Evolutionary conservation across 495 filamentous ascomycete genomes (phyloP), one percentile per base, ranked within the genome.

Genomic region (Podospora pseudocomata): DNA sequence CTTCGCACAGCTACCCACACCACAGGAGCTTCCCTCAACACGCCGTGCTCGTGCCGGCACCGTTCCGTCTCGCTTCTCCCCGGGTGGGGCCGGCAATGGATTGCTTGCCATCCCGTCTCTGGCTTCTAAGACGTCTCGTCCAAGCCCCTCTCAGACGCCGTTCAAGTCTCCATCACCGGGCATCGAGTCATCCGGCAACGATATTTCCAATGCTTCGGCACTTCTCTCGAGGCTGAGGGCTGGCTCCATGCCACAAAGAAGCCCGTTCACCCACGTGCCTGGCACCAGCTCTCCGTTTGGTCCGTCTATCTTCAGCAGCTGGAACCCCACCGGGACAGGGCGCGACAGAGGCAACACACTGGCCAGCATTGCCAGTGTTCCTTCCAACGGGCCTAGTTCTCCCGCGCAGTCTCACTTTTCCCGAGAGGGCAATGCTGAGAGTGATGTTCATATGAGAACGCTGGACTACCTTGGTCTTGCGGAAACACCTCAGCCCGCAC

Each of bases 401-500:
- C 95, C 94, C 2, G 88, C 91, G 30, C 91, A 93, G 66, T 97
- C 94, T 16, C 90, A 92, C 4, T 96, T 94, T 74, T 96, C 93
- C 5, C 86, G 90, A 67, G 94, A 97, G 74, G 93, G 92, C n/a
- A 83, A 89, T 19, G 87, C 86, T 23, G 94, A 97, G 74, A 91
- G 87, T 54, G 94, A 97, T 78, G 86, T 87, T 71, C 86, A 88
- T 77, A 93, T 97, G 73, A 91, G 91, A 73, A 99, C 96, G 49
- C 82, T 99, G 77, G 95, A 99, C 71, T 99, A 98, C 74, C 86
- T 99, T 73, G 95, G 95, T 56, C 85, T 99, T 66, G 94, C 92
- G 4, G 95, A 98, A 76, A 97, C 94, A 53, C 95, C 95, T 20
- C 92, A 95, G 75, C 91, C 91, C 63, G 79, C 88, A 69, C 87